Conservation (phyloP, 1,284 basidiomycete genomes). For the Apiotrichum siamense region DNA sequence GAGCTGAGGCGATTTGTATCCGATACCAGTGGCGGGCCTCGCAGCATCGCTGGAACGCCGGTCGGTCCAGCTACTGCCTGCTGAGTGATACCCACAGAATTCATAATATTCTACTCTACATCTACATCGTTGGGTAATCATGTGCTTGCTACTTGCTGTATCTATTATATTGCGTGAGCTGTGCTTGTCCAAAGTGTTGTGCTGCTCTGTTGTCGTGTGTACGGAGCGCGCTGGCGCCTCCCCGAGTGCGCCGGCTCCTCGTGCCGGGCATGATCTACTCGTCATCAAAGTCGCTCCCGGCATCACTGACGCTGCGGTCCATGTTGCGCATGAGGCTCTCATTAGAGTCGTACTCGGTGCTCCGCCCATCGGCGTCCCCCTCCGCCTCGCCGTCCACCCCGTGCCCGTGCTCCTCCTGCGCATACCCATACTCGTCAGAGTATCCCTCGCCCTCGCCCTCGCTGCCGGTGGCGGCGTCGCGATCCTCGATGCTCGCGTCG, state of each 20-base stretch:
- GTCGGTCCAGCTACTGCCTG: background rate
- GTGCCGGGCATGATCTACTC: conserved; percentile 13
- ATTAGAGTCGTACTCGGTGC: conserved; percentile 17
- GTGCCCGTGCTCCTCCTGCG: too few relatives aligned
- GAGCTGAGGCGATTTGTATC: background rate
- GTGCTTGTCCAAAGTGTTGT: background rate
- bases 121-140: background rate
- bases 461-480: conserved; percentile 12
- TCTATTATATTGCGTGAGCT: background rate
- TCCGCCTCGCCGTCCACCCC: conserved; percentile 21
- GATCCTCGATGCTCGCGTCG: conserved; percentile 15
- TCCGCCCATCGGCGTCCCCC: conserved; percentile 12
- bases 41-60: too few relatives aligned
- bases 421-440: too few relatives aligned
- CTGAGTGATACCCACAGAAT: background rate
- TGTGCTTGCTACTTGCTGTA: conserved; percentile 3
- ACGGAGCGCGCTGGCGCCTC: too few relatives aligned
- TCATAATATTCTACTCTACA: conserved; percentile 1
- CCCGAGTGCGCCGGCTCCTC: conserved; percentile 15
- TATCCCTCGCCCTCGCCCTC: too few relatives aligned
- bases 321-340: conserved; percentile 16
- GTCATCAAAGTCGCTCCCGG: conserved; percentile 1
- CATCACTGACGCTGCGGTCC: conserved; percentile 11
- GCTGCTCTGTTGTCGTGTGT: background rate
- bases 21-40: too few relatives aligned